phyloP scores from a whole-genome alignment of 108 stramenopile species.

The Cyclotella sp. region DNA sequence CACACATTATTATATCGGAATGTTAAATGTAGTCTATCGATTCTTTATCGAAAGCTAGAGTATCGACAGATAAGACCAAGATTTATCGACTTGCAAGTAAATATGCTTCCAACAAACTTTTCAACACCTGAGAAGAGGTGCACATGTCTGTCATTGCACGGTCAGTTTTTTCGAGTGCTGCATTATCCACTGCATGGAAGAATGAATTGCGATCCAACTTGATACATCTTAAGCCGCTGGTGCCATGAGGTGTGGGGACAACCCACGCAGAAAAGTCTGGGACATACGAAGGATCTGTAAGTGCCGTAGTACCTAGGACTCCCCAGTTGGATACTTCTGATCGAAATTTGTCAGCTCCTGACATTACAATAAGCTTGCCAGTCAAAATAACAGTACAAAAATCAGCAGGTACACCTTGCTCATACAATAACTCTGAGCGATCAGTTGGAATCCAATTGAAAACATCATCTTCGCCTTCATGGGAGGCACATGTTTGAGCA shows the following conservation, averaged over 20 bases:
- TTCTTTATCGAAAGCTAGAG: too few relatives aligned
- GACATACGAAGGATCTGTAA: slow-evolving; percentile 58
- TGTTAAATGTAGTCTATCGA: too few relatives aligned
- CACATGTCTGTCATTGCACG: neutral
- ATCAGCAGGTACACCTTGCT: slow-evolving; percentile 65
- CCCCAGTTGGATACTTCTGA: slow-evolving; percentile 89
- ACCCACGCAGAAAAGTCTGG: slow-evolving; percentile 93
- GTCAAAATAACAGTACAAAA: slow-evolving; percentile 81
- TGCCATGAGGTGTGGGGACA: slow-evolving; percentile 33
- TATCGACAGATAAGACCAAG: too few relatives aligned
- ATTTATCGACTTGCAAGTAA: too few relatives aligned
- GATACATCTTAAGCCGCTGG: slow-evolving; percentile 77
- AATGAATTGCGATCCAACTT: slow-evolving; percentile 62
- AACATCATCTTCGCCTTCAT: slow-evolving; percentile 30
- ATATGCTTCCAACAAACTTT: too few relatives aligned
- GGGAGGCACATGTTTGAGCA: slow-evolving; percentile 38
- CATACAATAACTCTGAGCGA: slow-evolving; percentile 67
- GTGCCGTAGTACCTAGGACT: slow-evolving; percentile 74
- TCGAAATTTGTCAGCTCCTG: slow-evolving; percentile 86
- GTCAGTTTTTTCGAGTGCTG: slow-evolving; percentile 64
- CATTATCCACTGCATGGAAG: slow-evolving; percentile 75
- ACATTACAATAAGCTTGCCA: slow-evolving; percentile 86
- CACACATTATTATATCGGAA: too few relatives aligned
- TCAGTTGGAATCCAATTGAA: slow-evolving; percentile 53
- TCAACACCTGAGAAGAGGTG: neutral